Evolutionary conservation across 2,329 filamentous ascomycete genomes (phyloP).

Genomic region (Cladorrhinum sp.): DNA sequence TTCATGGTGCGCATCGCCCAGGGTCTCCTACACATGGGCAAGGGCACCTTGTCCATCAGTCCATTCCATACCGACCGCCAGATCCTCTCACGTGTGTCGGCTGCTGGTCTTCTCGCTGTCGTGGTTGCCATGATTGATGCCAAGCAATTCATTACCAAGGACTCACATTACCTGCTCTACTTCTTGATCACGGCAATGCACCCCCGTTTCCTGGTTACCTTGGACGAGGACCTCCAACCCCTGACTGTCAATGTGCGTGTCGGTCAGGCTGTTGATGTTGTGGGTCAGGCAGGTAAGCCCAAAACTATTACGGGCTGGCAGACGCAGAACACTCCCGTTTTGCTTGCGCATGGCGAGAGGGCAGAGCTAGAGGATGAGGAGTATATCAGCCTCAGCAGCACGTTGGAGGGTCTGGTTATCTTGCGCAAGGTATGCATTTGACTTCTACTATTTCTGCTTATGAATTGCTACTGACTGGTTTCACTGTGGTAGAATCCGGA

Average conservation of each 20-base stretch:
- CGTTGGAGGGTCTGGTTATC: slow-evolving; percentile 91
- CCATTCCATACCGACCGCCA: slow-evolving; percentile 99
- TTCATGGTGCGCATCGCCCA: slow-evolving; percentile 99
- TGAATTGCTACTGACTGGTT: not conserved
- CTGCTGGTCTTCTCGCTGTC: slow-evolving; percentile 84
- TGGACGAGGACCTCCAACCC: slow-evolving; percentile 92
- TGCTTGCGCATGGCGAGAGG: slow-evolving; percentile 90
- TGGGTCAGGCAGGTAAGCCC: slow-evolving; percentile 91
- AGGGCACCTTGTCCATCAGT: slow-evolving; percentile 91
- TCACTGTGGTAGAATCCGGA: slow-evolving; percentile 47
- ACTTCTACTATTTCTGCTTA: too few relatives aligned
- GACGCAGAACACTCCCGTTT: slow-evolving; percentile 96
- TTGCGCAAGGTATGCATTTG: slow-evolving; percentile 93
- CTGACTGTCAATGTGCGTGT: slow-evolving; percentile 94
- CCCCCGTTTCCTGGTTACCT: slow-evolving; percentile 90
- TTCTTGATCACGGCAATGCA: slow-evolving; percentile 96
- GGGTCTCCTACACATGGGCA: slow-evolving; percentile 97
- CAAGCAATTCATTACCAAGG: slow-evolving; percentile 71
- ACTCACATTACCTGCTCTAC: slow-evolving; percentile 89
- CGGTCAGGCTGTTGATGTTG: slow-evolving; percentile 96
- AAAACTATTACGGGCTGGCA: slow-evolving; percentile 99
- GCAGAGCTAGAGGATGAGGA: slow-evolving; percentile 97
- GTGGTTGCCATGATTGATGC: slow-evolving; percentile 93
- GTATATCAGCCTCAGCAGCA: slow-evolving; percentile 88
- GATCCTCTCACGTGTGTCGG: slow-evolving; percentile 86